Evolutionary conservation across 495 filamentous ascomycete species (phyloP).

Genomic region (Xylaria bambusicola): DNA sequence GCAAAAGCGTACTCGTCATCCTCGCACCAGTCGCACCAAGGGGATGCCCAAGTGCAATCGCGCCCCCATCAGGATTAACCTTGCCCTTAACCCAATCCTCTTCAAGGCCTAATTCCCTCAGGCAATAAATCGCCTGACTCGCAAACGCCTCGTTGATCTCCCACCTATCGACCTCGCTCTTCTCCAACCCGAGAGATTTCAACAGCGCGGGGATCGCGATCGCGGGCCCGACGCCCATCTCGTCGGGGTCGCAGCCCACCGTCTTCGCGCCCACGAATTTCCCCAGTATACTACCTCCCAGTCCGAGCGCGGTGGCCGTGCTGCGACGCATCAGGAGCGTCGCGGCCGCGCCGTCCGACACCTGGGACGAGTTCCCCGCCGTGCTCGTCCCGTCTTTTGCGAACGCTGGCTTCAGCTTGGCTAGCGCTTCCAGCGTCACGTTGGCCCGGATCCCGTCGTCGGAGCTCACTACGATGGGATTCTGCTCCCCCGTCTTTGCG

Average conservation of each 20-base stretch:
- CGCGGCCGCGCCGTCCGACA: conserved; percentile 86
- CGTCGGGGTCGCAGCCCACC: conserved; percentile 78
- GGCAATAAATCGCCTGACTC: conserved; percentile 80
- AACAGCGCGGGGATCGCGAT: conserved; percentile 83
- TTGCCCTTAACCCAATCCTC: conserved; percentile 57
- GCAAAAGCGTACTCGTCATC: conserved; percentile 75
- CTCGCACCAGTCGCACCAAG: conserved; percentile 89
- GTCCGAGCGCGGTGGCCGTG: conserved; percentile 73
- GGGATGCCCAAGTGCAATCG: conserved; percentile 90
- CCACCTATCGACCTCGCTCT: conserved; percentile 79
- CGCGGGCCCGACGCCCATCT: conserved; percentile 91
- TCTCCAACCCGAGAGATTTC: conserved; percentile 60
- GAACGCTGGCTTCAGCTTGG: conserved; percentile 83
- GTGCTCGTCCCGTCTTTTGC: conserved; percentile 70
- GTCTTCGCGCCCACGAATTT: conserved; percentile 75
- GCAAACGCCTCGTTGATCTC: conserved; percentile 98
- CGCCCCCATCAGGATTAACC: conserved; percentile 91
- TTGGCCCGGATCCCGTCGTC: conserved; percentile 81
- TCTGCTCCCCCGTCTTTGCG: conserved; percentile 54
- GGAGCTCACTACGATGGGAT: conserved; percentile 58
- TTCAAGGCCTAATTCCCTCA: conserved; percentile 71
- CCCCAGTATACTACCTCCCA: conserved; percentile 68
- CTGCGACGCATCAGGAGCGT: conserved; percentile 80
- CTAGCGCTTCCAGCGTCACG: conserved; percentile 67
- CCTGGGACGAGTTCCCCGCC: conserved; percentile 84